These are phyloP conservation scores for Boletus pseudo-olivaceus DNA, from an alignment of 768 basidiomycete species.

Conservation along the genomic window DNA sequence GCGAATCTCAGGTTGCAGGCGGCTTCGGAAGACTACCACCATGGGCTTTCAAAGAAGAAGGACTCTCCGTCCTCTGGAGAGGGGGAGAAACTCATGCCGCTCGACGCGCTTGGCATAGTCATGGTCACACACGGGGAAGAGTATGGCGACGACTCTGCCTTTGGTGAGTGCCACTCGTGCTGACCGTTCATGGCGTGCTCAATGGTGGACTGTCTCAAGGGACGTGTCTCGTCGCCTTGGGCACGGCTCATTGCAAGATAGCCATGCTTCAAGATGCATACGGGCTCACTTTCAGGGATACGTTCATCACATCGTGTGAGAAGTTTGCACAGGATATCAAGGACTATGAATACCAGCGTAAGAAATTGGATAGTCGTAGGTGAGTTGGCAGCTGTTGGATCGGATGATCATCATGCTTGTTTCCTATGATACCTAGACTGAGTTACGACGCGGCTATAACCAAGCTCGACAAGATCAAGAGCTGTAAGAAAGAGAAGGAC, in stretches of 20 bases:
- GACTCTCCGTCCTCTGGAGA: constrained; percentile 59
- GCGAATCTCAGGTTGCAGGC: constrained; percentile 52
- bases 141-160: constrained; percentile 71
- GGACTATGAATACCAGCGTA: constrained; percentile 75
- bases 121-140: constrained; percentile 87
- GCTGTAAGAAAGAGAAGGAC: constrained; percentile 79
- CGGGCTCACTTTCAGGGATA: constrained; percentile 67
- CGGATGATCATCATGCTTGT: background rate
- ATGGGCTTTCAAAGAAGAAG: constrained; percentile 72
- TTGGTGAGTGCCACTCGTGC: constrained; percentile 42
- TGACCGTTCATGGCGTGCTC: background rate
- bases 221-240: constrained; percentile 66
- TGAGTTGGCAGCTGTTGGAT: constrained; percentile 28
- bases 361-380: constrained; percentile 87
- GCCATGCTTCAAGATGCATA: constrained; percentile 84
- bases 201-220: constrained; percentile 39
- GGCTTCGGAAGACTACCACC: constrained; percentile 70
- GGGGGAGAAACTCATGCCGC: constrained; percentile 64
- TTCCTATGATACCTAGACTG: constrained; percentile 41
- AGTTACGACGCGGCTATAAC: constrained; percentile 73
- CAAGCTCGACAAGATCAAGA: constrained; percentile 65
- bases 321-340: constrained; percentile 70
- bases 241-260: constrained; percentile 80
- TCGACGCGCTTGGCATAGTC: constrained; percentile 79
- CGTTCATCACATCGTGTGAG: constrained; percentile 65